Evolutionary conservation across 108 stramenopile genomes (phyloP).

Genomic region (Epipyxis sp.): DNA sequence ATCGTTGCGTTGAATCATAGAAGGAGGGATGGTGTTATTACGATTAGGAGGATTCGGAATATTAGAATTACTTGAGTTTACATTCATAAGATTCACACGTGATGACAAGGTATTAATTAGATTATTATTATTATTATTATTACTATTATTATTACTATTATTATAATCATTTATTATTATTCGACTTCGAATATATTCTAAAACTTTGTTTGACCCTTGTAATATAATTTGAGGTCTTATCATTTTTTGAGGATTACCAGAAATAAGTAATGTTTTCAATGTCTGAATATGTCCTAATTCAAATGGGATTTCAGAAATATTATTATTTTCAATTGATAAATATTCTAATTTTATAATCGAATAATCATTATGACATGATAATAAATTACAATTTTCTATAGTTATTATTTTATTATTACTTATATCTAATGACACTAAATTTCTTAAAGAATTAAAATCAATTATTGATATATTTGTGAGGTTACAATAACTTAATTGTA

Average conservation of each 20-base stretch:
- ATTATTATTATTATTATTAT: too few species aligned
- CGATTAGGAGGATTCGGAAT: too few species aligned
- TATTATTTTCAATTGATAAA: slow-evolving; percentile 21
- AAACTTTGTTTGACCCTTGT: not conserved
- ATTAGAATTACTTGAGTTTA: too few species aligned
- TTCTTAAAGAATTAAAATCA: not conserved
- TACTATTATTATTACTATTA: too few species aligned
- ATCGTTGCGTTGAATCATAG: too few species aligned
- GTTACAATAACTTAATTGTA: not conserved
- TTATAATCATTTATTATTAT: too few species aligned
- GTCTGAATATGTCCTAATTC: not conserved
- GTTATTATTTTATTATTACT: not conserved
- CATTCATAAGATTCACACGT: too few species aligned
- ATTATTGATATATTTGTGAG: not conserved
- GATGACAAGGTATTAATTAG: too few species aligned
- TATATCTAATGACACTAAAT: not conserved
- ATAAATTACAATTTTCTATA: not conserved
- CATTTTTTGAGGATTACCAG: slow-evolving; percentile 20
- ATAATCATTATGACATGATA: not conserved
- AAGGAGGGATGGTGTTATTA: too few species aligned
- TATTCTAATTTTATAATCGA: not conserved
- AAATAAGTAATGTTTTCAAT: not conserved
- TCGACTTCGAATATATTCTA: not conserved
- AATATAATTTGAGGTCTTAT: not conserved
- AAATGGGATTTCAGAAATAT: not conserved